Conservation (phyloP, 805 yeast genomes). For the Candida multigemmis region DNA sequence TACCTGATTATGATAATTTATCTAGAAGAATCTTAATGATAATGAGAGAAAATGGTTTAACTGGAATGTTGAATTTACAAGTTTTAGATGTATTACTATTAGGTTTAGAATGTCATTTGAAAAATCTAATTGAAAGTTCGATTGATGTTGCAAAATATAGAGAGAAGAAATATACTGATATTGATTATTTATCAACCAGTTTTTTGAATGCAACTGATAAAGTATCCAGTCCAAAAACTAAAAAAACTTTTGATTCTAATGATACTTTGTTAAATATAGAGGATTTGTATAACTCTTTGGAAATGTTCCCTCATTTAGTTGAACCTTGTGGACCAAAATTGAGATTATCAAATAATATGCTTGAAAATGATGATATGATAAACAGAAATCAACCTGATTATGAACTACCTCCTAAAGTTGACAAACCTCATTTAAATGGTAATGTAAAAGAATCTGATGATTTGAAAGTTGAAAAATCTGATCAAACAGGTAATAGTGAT, state of each 20-base stretch:
- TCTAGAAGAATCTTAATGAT: slow-evolving; percentile 67
- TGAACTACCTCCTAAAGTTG: slow-evolving; percentile 20
- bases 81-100: slow-evolving; percentile 68
- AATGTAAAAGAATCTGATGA: slow-evolving; percentile 2
- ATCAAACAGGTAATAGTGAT: slow-evolving; percentile 50
- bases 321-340: slow-evolving; percentile 59
- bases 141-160: slow-evolving; percentile 64
- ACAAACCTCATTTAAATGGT: slow-evolving; percentile 5
- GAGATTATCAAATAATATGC: slow-evolving; percentile 37
- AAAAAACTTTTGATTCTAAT: slow-evolving; percentile 7
- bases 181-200: slow-evolving; percentile 19
- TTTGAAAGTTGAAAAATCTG: slow-evolving; percentile 4
- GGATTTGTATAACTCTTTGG: slow-evolving; percentile 58
- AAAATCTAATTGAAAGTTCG: slow-evolving; percentile 62
- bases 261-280: slow-evolving; percentile 48
- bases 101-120: slow-evolving; percentile 80
- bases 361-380: slow-evolving; percentile 46
- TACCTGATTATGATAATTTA: slow-evolving; percentile 72
- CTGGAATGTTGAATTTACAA: slow-evolving; percentile 70
- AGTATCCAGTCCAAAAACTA: slow-evolving; percentile 5
- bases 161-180: slow-evolving; percentile 33
- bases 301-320: slow-evolving; percentile 54
- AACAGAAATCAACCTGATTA: slow-evolving; percentile 20
- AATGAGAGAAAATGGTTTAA: slow-evolving; percentile 82
- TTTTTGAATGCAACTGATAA: slow-evolving; percentile 11